Conservation (phyloP, 345 rosid genomes). For the Eucalyptus sideroxylon region DNA sequence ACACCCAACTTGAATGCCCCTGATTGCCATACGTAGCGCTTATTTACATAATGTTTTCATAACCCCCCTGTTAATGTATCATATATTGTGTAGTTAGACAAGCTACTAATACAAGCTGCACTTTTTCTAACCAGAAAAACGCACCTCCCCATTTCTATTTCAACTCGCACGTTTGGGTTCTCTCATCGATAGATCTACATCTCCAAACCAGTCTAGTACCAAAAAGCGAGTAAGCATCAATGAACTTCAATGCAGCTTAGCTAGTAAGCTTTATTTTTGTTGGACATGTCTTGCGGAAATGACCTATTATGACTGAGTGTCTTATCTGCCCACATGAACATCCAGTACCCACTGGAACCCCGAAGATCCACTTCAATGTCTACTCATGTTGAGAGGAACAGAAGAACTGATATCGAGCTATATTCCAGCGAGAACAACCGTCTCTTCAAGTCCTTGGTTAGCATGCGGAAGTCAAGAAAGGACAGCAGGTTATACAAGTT, state of each 20-base stretch:
- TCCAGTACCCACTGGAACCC: conserved; percentile 32
- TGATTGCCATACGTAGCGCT: not conserved
- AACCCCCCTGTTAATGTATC: not conserved
- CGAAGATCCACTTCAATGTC: conserved; percentile 38
- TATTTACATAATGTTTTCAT: not conserved
- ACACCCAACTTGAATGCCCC: not conserved
- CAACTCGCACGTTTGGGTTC: conserved; percentile 45
- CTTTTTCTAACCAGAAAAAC: conserved; percentile 19
- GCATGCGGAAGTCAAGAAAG: conserved; percentile 48
- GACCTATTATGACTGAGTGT: not conserved
- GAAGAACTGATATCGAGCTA: conserved; percentile 10
- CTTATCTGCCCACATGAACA: not conserved
- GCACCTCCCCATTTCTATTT: conserved; percentile 37
- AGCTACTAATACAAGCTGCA: not conserved
- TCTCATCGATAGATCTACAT: conserved; percentile 26
- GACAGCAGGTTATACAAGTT: conserved; percentile 11
- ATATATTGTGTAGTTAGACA: not conserved
- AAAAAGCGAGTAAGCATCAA: conserved; percentile 20
- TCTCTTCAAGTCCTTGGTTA: conserved; percentile 52
- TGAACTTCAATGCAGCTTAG: not conserved
- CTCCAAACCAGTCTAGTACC: conserved; percentile 13
- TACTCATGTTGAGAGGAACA: conserved; percentile 10
- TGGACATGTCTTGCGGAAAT: not conserved
- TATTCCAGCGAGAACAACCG: conserved; percentile 42
- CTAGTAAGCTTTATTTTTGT: not conserved